These are phyloP conservation scores for Annulohypoxylon moriforme DNA, from an alignment of 495 filamentous ascomycete genomes.

Conservation along the genomic window DNA sequence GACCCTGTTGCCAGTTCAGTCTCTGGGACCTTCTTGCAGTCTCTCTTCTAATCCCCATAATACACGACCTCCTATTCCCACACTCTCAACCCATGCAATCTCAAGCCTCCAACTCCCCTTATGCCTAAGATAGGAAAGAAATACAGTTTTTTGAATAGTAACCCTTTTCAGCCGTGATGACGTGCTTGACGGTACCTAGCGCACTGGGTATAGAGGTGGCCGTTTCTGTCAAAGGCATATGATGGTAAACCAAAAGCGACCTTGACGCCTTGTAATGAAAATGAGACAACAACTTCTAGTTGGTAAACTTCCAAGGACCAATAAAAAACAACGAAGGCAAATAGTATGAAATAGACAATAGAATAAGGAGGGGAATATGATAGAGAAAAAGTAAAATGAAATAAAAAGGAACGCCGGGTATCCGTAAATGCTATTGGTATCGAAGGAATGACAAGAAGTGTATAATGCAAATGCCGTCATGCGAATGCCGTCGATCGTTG, in stretches of 20 bases:
- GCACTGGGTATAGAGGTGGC: conserved; percentile 52
- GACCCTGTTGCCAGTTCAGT: conserved; percentile 22
- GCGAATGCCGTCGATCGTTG: conserved; percentile 41
- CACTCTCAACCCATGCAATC: conserved; percentile 25
- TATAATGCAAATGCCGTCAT: conserved; percentile 24
- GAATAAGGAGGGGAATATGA: conserved; percentile 7
- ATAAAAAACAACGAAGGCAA: conserved; percentile 25
- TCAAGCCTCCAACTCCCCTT: conserved; percentile 21
- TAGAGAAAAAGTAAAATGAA: background rate
- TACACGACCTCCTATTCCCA: conserved; percentile 5
- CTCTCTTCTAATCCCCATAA: conserved; percentile 18
- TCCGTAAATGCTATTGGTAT: conserved; percentile 30
- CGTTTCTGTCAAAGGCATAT: conserved; percentile 36
- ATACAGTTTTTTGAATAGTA: conserved; percentile 26
- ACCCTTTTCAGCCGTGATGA: conserved; percentile 39
- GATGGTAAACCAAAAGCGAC: conserved; percentile 15
- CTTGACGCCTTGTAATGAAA: conserved; percentile 39
- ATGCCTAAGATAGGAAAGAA: conserved; percentile 21
- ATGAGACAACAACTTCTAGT: conserved; percentile 22
- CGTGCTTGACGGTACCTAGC: conserved; percentile 44
- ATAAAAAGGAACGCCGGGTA: conserved; percentile 32
- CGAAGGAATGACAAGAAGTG: conserved; percentile 40
- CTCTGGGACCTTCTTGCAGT: conserved; percentile 34
- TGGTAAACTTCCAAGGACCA: conserved; percentile 13
- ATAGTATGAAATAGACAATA: background rate